These are phyloP conservation scores for Blepharisma undulans DNA, from an alignment of 169 alveolate genomes.

Conservation along the genomic window DNA sequence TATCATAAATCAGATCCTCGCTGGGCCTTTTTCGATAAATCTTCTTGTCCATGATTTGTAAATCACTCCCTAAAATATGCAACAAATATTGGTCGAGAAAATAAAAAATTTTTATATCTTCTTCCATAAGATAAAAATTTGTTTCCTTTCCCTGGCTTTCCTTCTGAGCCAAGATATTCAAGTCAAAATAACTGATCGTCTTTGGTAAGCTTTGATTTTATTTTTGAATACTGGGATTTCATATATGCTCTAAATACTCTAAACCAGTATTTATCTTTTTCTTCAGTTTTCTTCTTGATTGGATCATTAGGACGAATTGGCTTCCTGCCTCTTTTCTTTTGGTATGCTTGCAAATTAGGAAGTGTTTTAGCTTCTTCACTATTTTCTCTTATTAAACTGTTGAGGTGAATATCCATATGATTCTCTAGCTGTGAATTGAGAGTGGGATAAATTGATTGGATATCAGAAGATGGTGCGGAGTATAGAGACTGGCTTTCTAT, in stretches of 20 bases:
- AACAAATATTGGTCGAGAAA: conserved; percentile 1
- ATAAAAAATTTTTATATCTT: conserved; percentile 21
- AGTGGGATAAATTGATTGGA: background rate
- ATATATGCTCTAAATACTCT: conserved; percentile 34
- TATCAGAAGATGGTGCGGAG: background rate
- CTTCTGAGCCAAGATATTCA: conserved; percentile 16
- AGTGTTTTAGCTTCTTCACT: background rate
- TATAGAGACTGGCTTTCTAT: background rate
- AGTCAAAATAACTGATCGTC: conserved; percentile 27
- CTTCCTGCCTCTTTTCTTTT: conserved; percentile 28
- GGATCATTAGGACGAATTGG: conserved; percentile 37
- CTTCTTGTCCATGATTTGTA: conserved; percentile 18
- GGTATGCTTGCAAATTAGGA: background rate
- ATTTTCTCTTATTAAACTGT: background rate
- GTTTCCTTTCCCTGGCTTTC: conserved; percentile 22
- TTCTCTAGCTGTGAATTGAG: background rate
- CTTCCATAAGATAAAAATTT: conserved; percentile 25
- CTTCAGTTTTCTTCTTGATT: conserved; percentile 41
- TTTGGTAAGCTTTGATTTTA: background rate
- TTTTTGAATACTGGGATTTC: background rate
- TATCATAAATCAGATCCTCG: conserved; percentile 39
- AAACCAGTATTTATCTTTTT: conserved; percentile 39
- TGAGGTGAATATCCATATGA: background rate
- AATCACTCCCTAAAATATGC: conserved; percentile 11
- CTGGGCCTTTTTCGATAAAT: background rate